Base-by-base conservation (phyloP, 305 asterid genomes). In the Fraxinus xanthoxyloides region DNA sequence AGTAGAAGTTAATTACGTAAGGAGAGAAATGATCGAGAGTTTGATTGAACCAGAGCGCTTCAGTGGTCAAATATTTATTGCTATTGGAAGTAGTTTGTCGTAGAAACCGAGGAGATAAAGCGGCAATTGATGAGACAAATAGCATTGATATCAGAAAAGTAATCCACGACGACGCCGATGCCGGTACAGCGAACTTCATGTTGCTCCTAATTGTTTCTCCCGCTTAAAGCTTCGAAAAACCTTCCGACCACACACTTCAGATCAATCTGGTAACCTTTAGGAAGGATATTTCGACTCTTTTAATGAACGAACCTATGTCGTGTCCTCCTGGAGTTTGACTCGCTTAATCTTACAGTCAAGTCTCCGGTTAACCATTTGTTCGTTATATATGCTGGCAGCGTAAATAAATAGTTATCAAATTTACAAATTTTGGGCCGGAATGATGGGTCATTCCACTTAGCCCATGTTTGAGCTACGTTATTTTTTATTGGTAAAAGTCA, bases 1-100 rank as follows among this genome's bases (percentile, higher is more conserved):
- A 63, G 17, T 8, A 32, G 38, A 80, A 48, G 31, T 26, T 10
- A 19, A 82, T 89, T 82, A 93, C 99, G 56, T 90, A 92, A 63
- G 99, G 99, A 83, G 98, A 97, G 90, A 97, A 95, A 85, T 95
- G 98, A 84, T 97, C 97, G 65, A 97, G 89, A n/a, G 93, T 92
- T 82, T 95, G 98, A 88, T 90, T 89, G 83, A 97, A 82, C 98
- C 98, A 95, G 69, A 83, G 89, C 70, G 83, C 93, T 54, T 92
- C 88, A 9, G 21, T 88, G 73, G 97, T 93, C 88, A 97, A 87
- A 56, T 87, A 92, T 24, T 85, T 86, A 32, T 35, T 82, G 89
- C 82, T 87, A 24, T 75, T 77, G 10, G 85, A 85, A 83, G 46
- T 80, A 83, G 84, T 85, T 17, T 32, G 85, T 76, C 87, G 93